Percentiles rank a stretch among this genome's conserved stretches.
These are phyloP conservation scores for Ceriops zippeliana DNA, from an alignment of 345 rosid genomes.

Conservation along the genomic window DNA sequence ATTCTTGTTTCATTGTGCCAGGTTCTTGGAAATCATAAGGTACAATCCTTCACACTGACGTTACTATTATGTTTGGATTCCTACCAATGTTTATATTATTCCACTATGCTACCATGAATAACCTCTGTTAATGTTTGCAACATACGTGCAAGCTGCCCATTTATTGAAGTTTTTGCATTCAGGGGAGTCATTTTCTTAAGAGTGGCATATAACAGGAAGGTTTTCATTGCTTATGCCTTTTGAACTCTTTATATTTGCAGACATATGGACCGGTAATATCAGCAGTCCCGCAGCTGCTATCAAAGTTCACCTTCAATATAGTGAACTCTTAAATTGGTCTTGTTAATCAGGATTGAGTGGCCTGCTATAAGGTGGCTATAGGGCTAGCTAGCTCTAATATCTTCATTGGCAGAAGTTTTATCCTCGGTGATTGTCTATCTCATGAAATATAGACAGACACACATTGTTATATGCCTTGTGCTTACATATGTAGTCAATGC, in stretches of 20 bases:
- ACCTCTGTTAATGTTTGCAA: no score
- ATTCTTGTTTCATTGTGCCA: conserved; percentile 39
- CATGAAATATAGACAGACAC: conserved; percentile 1
- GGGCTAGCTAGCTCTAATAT: neutral
- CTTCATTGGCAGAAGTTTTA: neutral
- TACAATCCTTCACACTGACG: conserved; percentile 7
- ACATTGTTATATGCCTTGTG: neutral
- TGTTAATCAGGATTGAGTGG: neutral
- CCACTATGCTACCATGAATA: neutral
- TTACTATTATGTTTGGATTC: neutral
- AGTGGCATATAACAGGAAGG: neutral
- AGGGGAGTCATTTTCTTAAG: no score
- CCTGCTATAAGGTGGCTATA: neutral
- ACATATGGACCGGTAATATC: conserved; percentile 73
- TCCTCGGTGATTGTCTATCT: conserved; percentile 1
- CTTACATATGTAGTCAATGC: neutral
- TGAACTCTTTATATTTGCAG: conserved; percentile 30
- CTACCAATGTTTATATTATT: neutral
- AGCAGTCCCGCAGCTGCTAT: conserved; percentile 72
- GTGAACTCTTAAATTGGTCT: conserved; percentile 31
- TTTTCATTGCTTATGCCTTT: conserved; percentile 8
- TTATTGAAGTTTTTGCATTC: no score
- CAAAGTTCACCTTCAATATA: conserved; percentile 69
- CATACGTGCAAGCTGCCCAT: no score
- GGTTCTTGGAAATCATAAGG: conserved; percentile 71